Evolutionary conservation across 371 early-diverging fungal species (phyloP).

Genomic region (Zychaea mexicana): DNA sequence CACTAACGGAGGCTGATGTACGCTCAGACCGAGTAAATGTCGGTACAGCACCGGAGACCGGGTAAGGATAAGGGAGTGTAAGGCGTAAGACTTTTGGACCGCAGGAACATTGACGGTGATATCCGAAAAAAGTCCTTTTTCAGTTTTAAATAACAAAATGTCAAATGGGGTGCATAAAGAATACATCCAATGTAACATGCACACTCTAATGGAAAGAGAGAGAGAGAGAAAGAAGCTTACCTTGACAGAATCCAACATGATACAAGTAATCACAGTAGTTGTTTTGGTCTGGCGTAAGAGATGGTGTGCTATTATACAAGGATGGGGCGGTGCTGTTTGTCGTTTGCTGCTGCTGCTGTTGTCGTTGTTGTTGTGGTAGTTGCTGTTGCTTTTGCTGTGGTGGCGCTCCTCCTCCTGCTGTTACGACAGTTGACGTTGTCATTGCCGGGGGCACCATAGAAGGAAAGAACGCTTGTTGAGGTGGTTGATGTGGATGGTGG

Average conservation of each 20-base stretch:
- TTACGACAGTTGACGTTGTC: neutral
- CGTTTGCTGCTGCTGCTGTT: neutral
- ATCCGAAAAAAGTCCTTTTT: conserved; percentile 36
- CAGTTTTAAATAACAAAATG: neutral
- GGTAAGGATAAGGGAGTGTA: conserved; percentile 32
- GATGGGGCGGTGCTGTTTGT: neutral
- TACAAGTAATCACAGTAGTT: conserved; percentile 26
- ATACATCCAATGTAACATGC: neutral
- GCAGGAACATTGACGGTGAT: conserved; percentile 37
- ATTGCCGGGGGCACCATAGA: neutral
- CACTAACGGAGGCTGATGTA: conserved; percentile 19
- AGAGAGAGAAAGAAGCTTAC: conserved; percentile 1
- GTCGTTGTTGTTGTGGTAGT: neutral
- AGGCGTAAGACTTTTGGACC: conserved; percentile 30
- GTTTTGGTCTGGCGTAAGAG: conserved; percentile 2
- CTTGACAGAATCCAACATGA: conserved; percentile 29
- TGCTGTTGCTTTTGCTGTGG: neutral
- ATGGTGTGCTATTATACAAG: conserved; percentile 1
- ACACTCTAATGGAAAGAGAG: neutral
- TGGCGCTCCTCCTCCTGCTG: conserved; percentile 2
- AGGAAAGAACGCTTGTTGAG: conserved; percentile 17
- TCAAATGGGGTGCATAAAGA: neutral
- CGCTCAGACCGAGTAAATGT: conserved; percentile 20
- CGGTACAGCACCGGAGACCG: conserved; percentile 41
- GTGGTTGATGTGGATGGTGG: conserved; percentile 4